phyloP scores from a whole-genome alignment of 208 protist genomes.

The Leishmania braziliensis region DNA sequence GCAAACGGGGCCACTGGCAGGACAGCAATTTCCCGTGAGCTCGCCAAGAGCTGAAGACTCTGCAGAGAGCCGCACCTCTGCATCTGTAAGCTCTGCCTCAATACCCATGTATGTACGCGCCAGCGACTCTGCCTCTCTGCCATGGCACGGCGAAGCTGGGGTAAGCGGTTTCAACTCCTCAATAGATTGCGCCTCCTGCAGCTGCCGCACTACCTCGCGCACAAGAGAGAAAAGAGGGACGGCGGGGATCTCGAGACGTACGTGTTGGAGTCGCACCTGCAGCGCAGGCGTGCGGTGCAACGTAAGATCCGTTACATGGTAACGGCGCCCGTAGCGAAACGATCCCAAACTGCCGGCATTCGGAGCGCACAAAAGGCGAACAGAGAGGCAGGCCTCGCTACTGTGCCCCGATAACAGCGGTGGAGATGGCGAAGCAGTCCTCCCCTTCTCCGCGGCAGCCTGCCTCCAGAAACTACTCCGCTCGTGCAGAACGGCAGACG shows the following conservation, averaged over 20 bases:
- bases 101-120: slow-evolving; percentile 18
- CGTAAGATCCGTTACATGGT: slow-evolving; percentile 15
- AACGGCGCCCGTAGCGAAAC: slow-evolving; percentile 21
- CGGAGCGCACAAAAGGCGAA: slow-evolving; percentile 9
- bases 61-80: not conserved
- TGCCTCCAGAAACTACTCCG: not conserved
- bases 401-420: not conserved
- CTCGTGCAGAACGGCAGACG: not conserved
- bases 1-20: not conserved
- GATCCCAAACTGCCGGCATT: not conserved
- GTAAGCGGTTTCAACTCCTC: not conserved
- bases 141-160: not conserved
- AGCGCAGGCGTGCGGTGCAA: slow-evolving; percentile 15
- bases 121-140: not conserved
- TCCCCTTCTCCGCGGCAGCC: not conserved
- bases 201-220: slow-evolving; percentile 17
- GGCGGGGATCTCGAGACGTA: slow-evolving; percentile 16
- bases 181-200: slow-evolving; percentile 1
- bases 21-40: not conserved
- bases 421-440: too few relatives aligned
- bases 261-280: slow-evolving; percentile 4
- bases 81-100: slow-evolving; percentile 20
- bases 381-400: slow-evolving; percentile 1
- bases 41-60: not conserved
- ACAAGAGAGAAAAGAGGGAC: slow-evolving; percentile 15